Percentiles rank a stretch among this genome's conserved stretches.
Conservation (phyloP, 257 asterid species). For the Primulina tabacum region DNA sequence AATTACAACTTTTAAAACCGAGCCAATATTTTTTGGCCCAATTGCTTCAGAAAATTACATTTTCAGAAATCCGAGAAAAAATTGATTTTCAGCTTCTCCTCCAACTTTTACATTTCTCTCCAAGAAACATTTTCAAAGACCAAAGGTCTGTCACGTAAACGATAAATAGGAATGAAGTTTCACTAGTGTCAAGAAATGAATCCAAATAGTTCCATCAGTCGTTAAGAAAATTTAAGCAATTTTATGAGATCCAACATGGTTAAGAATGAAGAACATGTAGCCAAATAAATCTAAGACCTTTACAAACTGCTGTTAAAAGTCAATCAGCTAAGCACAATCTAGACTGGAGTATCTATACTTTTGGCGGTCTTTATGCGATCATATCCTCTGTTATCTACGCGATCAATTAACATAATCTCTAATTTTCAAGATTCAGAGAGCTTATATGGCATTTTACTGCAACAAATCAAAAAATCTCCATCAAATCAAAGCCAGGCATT, state of each 20-base stretch:
- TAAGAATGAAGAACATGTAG: too few species aligned
- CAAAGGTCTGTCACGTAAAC: not conserved
- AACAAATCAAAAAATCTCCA: not conserved
- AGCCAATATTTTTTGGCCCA: too few species aligned
- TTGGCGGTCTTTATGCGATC: conserved; percentile 20
- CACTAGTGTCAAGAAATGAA: not conserved
- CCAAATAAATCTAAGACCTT: not conserved
- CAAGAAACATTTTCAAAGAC: too few species aligned
- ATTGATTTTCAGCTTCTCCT: too few species aligned
- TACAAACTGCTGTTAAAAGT: not conserved
- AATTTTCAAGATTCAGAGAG: conserved; percentile 23
- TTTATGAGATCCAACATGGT: too few species aligned
- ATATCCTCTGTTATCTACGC: conserved; percentile 7
- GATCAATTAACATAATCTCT: conserved; percentile 14
- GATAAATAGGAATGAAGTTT: not conserved
- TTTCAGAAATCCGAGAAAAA: too few species aligned
- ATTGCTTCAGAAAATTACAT: too few species aligned
- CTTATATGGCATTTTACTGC: conserved; percentile 52
- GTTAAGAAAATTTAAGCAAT: too few species aligned
- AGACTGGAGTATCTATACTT: conserved; percentile 3
- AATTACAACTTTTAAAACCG: too few species aligned
- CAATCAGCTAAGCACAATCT: not conserved
- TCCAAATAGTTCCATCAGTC: not conserved
- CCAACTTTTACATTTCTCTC: not conserved
- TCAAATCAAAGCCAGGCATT: conserved; percentile 21